Percentiles rank a stretch among this genome's conserved stretches.
Conservation (phyloP, 345 rosid species). For the Citrus maxima region DNA sequence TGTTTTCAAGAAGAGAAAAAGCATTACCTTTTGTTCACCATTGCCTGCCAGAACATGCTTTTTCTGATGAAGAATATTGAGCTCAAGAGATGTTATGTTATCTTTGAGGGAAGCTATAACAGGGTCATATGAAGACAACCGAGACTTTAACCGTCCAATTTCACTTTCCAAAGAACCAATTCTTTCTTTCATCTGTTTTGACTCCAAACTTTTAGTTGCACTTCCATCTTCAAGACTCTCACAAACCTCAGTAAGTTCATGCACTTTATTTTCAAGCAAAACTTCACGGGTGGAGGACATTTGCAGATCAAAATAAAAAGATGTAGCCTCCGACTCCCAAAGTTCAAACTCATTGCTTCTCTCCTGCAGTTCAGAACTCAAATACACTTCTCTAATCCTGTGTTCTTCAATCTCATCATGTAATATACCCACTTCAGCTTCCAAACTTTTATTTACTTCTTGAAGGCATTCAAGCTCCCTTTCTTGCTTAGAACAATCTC, state of each 20-base stretch:
- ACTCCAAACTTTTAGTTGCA: conserved; percentile 36
- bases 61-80: conserved; percentile 30
- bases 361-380: conserved; percentile 78
- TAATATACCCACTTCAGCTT: conserved; percentile 37
- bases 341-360: conserved; percentile 70
- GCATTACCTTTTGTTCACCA: conserved; percentile 31
- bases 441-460: conserved; percentile 49
- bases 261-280: conserved; percentile 62
- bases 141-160: conserved; percentile 53
- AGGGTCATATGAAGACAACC: conserved; percentile 56
- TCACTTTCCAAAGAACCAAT: conserved; percentile 52
- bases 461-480: conserved; percentile 48
- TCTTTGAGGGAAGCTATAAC: conserved; percentile 53
- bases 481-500: conserved; percentile 34
- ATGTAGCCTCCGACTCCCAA: conserved; percentile 92
- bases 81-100: conserved; percentile 54
- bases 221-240: conserved; percentile 51
- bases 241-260: conserved; percentile 47
- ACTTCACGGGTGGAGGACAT: conserved; percentile 63
- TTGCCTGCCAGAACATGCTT: conserved; percentile 14
- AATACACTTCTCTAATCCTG: conserved; percentile 53
- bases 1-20: background rate
- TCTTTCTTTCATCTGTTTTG: conserved; percentile 63
- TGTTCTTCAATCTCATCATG: conserved; percentile 47
- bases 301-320: conserved; percentile 87